Evolutionary conservation across 176 grass and related monocot species (phyloP).

Genomic region (Cenchrus americanus): DNA sequence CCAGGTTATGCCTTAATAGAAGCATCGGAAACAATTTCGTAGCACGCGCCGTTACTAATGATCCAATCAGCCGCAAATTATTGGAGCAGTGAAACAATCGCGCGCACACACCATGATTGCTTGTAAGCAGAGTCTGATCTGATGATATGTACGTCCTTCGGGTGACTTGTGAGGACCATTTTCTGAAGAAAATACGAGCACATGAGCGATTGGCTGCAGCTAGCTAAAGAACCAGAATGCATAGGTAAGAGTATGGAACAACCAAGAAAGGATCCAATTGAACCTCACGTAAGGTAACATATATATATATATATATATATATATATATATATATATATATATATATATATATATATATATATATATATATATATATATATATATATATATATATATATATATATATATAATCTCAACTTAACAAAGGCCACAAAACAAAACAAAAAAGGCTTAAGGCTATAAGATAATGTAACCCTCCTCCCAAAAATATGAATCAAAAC

Average conservation of each 20-base stretch:
- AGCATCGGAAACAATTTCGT: constrained; percentile 2
- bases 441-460: constrained; percentile 1
- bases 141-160: not conserved
- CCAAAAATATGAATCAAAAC: constrained; percentile 10
- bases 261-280: not conserved
- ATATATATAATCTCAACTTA: constrained; percentile 18
- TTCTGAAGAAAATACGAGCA: not conserved
- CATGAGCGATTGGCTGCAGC: not conserved
- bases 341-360: too few relatives aligned
- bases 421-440: constrained; percentile 4
- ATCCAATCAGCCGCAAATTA: constrained; percentile 29
- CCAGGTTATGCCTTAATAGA: constrained; percentile 17
- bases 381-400: too few relatives aligned
- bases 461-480: constrained; percentile 11
- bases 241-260: not conserved
- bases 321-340: too few relatives aligned
- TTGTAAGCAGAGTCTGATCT: not conserved
- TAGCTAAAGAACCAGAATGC: not conserved
- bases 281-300: not conserved
- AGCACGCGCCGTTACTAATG: not conserved
- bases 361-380: too few relatives aligned
- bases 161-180: not conserved
- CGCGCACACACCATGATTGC: constrained; percentile 20
- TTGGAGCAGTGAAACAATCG: constrained; percentile 21
- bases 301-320: too few relatives aligned